Evolutionary conservation across 768 basidiomycete species (phyloP), one percentile per base, ranked within the genome.

Genomic region (Suillus alpinus): DNA sequence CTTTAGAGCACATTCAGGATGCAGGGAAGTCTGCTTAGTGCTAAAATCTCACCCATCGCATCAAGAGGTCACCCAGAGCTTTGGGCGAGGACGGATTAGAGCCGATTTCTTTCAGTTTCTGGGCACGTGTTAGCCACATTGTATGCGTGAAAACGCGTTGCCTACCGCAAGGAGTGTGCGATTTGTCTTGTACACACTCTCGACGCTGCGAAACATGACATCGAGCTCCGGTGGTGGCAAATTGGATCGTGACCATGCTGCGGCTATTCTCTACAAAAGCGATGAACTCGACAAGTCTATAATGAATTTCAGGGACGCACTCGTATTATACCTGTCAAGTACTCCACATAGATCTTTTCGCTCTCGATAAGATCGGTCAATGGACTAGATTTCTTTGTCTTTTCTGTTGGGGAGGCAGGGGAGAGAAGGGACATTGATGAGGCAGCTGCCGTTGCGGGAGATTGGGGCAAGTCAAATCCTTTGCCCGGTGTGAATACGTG

Each of bases 171-270:
- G 83, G 62, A 99, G 81, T 1, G 80, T 75, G 59, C 94, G 86
- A 76, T 95, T 98, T 23, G 93, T 91, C 73, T 94, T 91, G 80
- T 95, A 99, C 20, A 98, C 86, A 26, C 83, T 83, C 75, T 99
- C 97, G 56, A 98, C 86, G 66, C 89, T 88, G 64, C 97, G 82
- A 76, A 99, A 99, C 92, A 98, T 96, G 57, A 82, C 75, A 74
- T 99, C 97, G 34, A 99, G 82, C 65, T 92, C 89, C 8, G 84
- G 84, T 16, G 97, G 97, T 18, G 97, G 97, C 41, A 99, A 87
- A 73, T 98, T 98, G 43, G 87, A 84, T 44, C 94, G 81, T 10
- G 95, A 97, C 97, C 97, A 99, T 53, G 97, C 97, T n/a, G 89
- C 88, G 10, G 97, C 97, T 5, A 97, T 91, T 85, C 91, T 94